Conservation (phyloP, 352 stramenopile genomes). For the Phytophthora sansomeana region DNA sequence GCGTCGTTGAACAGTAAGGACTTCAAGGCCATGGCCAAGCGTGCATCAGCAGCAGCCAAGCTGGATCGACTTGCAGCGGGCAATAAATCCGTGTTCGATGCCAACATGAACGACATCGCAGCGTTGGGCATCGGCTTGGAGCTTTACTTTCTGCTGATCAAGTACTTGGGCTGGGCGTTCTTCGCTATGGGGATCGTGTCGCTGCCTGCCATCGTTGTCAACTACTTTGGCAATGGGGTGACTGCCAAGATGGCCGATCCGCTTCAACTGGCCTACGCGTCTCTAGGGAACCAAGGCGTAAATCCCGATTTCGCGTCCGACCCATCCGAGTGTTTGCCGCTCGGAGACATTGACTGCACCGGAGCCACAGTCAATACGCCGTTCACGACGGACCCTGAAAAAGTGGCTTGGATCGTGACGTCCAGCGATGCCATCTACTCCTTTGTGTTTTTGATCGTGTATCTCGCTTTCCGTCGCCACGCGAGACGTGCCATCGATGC, state of each 20-base stretch:
- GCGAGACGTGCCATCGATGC: constrained; percentile 61
- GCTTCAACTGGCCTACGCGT: constrained; percentile 74
- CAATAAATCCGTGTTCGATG: constrained; percentile 70
- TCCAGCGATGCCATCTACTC: constrained; percentile 70
- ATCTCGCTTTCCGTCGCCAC: constrained; percentile 56
- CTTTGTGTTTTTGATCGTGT: constrained; percentile 73
- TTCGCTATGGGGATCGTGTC: constrained; percentile 75
- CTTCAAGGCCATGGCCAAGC: constrained; percentile 65
- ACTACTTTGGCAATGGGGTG: constrained; percentile 72
- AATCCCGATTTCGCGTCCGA: constrained; percentile 62
- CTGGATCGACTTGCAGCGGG: constrained; percentile 67
- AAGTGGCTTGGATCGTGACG: constrained; percentile 80
- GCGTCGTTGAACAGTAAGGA: constrained; percentile 54
- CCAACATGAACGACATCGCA: constrained; percentile 77
- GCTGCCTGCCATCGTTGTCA: constrained; percentile 68
- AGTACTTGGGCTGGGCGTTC: constrained; percentile 74
- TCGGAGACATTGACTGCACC: constrained; percentile 76
- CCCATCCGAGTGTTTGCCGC: constrained; percentile 49
- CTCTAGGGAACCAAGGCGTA: constrained; percentile 82
- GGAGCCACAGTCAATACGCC: constrained; percentile 73
- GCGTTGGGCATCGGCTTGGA: constrained; percentile 83
- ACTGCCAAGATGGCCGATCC: constrained; percentile 74
- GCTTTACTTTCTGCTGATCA: constrained; percentile 89
- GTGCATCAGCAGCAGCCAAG: constrained; percentile 45
- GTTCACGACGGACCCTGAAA: constrained; percentile 64